These are phyloP conservation scores for Wickerhamomyces ciferrii DNA, from an alignment of 805 yeast genomes.

Conservation along the genomic window DNA sequence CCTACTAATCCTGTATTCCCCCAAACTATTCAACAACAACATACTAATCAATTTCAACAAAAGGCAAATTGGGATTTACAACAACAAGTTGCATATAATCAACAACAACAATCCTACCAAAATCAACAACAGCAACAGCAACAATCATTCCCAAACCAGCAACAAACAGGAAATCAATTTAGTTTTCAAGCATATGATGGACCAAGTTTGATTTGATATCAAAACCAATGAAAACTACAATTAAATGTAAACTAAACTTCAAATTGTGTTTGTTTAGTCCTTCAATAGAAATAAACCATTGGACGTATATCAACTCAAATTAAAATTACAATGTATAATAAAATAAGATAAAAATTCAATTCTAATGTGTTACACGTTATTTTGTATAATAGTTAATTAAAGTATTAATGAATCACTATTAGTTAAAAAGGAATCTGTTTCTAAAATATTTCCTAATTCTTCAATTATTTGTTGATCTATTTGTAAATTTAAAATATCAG, in stretches of 20 bases:
- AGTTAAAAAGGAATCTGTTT: background rate
- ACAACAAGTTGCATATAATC: slow-evolving; percentile 16
- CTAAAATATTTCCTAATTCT: background rate
- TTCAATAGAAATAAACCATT: no score
- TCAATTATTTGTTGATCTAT: background rate
- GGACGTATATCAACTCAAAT: no score
- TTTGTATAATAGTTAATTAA: no score
- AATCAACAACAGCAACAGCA: slow-evolving; percentile 14
- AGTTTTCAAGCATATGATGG: slow-evolving; percentile 1
- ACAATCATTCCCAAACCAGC: slow-evolving; percentile 8
- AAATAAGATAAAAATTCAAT: no score
- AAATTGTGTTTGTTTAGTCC: no score
- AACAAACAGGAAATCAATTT: background rate
- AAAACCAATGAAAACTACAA: no score
- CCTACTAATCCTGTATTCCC: slow-evolving; percentile 70
- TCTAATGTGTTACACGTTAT: no score
- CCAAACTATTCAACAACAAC: slow-evolving; percentile 44
- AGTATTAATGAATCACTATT: background rate
- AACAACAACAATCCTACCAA: slow-evolving; percentile 16
- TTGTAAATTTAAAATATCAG: background rate
- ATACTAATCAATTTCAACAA: slow-evolving; percentile 29
- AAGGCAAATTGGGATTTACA: slow-evolving; percentile 33
- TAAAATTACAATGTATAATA: no score
- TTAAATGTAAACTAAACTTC: no score
- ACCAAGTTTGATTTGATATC: slow-evolving; percentile 1